A percentile compares a stretch with the other conserved stretches of the same genome.
Conservation (phyloP, 1,284 basidiomycete species). For the Thecaphora frezii region DNA sequence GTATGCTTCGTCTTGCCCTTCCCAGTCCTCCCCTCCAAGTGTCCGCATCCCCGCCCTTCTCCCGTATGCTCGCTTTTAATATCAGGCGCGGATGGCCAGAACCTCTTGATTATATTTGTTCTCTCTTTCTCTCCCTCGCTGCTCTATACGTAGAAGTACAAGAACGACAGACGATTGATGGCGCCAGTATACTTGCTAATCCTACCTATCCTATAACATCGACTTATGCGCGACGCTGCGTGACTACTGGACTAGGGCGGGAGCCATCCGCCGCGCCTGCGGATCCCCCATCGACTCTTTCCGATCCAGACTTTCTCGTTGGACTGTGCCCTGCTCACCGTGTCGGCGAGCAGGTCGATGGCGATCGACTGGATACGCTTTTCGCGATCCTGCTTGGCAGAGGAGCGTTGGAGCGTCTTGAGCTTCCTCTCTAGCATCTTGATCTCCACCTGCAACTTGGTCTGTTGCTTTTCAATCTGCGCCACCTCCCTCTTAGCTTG, state of each 20-base stretch:
- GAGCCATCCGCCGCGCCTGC: conserved; percentile 15
- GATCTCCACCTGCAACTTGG: conserved; percentile 12
- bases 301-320: conserved; percentile 18
- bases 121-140: no score
- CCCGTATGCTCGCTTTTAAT: no score
- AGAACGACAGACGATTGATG: no score
- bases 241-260: conserved; percentile 10
- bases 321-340: conserved; percentile 23
- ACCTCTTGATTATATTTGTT: no score
- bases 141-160: no score
- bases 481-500: not conserved
- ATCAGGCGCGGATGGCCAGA: no score
- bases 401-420: conserved; percentile 5
- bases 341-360: conserved; percentile 12
- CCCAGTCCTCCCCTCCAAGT: no score
- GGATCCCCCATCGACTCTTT: conserved; percentile 16
- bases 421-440: conserved; percentile 15
- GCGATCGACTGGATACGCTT: conserved; percentile 10
- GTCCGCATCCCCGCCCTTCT: no score
- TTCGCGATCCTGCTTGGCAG: conserved; percentile 3
- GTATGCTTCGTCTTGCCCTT: no score
- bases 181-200: no score
- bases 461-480: conserved; percentile 9
- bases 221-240: no score
- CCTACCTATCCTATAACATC: no score